Evolutionary conservation across 352 stramenopile genomes (phyloP), one percentile per base, ranked within the genome.

Genomic region (Phytophthora nicotianae): DNA sequence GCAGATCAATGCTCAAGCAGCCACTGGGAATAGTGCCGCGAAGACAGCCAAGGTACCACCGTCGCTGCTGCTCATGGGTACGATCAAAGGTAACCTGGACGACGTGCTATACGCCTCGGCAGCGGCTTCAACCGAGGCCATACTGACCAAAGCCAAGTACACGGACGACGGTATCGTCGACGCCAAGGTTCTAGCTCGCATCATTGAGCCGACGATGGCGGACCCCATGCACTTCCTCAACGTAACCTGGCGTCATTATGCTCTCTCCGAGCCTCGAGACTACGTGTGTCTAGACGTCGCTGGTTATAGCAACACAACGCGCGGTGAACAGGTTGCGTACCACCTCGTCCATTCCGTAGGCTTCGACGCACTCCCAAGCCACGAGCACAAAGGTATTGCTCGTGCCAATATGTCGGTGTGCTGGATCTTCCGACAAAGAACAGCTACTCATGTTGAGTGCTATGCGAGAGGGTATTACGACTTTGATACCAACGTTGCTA

Each of bases 71-170:
- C 43, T 74, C 3, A 65, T 76, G 48, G 76, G 76, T 2, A 75
- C 74, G 7, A 62, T 86, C 55, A 68, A 71, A 21, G 76, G 74
- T 8, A 65, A 50, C 43, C 50, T 86, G n/a, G 65, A 83, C 3
- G 76, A 86, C 37, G 60, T 83, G 7, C 54, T 86, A 57, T 86
- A 80, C 47, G 76, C 74, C 16, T 46, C 72, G 6, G 61, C 77
- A 23, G 65, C 65, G 20, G 70, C 74, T 4, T 69, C 74, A 10
- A 75, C 74, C 2, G 67, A 75, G n/a, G 41, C 65, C 6, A 79
- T 79, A 58, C 46, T 63, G 33, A 72, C 52, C 27, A 75, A 74
- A 26, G 58, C 70, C 45, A 75, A 73, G 54, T 75, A 65, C 37
- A 75, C 52, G 2, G 47, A 75, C 17, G 66, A 79, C 47, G 70